These are phyloP conservation scores for Fusarium gaditjirri DNA, from an alignment of 2,329 filamentous ascomycete genomes.

Conservation along the genomic window DNA sequence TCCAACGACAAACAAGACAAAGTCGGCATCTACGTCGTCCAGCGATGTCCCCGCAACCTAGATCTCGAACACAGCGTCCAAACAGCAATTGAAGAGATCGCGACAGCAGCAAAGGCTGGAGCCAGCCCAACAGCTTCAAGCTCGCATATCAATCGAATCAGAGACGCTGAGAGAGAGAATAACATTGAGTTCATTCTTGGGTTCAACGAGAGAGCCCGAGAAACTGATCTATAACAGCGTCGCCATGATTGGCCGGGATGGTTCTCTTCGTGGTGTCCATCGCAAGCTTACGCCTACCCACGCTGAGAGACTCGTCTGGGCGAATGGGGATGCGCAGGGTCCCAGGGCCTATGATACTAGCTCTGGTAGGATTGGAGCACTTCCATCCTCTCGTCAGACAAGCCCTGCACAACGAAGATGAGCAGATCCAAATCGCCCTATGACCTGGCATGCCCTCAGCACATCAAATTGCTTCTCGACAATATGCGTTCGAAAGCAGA, in stretches of 20 bases:
- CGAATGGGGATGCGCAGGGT: not conserved
- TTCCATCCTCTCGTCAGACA: not conserved
- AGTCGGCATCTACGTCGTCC: not conserved
- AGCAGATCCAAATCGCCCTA: not conserved
- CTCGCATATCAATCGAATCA: not conserved
- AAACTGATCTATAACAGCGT: not conserved
- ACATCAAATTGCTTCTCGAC: not conserved
- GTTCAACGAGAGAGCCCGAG: not conserved
- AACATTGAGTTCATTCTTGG: not conserved
- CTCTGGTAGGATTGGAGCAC: accelerated
- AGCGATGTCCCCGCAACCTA: not conserved
- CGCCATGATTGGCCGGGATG: not conserved
- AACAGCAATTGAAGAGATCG: not conserved
- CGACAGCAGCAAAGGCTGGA: not conserved
- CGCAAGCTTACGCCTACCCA: not conserved
- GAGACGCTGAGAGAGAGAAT: not conserved
- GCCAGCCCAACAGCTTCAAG: not conserved
- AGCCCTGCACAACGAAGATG: not conserved
- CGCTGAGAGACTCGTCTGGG: not conserved
- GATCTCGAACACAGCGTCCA: not conserved
- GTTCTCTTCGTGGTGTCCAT: not conserved
- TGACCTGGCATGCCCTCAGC: not conserved
- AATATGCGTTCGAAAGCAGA: not conserved
- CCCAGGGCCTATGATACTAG: not conserved
- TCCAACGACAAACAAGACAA: not conserved